Conservation (phyloP, 495 filamentous ascomycete genomes). For the Lindgomyces ingoldianus region DNA sequence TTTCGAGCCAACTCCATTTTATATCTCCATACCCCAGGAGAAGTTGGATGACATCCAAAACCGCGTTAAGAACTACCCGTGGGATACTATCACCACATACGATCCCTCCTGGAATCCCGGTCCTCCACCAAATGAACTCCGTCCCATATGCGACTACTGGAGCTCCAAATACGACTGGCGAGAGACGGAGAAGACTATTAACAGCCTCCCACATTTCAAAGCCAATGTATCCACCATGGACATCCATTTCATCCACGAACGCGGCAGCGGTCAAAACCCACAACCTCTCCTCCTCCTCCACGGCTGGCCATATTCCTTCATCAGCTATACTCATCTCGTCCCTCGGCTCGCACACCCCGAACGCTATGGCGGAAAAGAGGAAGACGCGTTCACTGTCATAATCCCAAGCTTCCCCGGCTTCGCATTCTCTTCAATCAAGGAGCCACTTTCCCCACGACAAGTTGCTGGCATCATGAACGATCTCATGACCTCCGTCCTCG, state of each 20-base stretch:
- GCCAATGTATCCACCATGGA: slow-evolving; percentile 44
- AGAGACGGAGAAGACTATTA: slow-evolving; percentile 47
- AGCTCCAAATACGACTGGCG: slow-evolving; percentile 54
- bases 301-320: slow-evolving; percentile 43
- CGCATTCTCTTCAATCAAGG: slow-evolving; percentile 39
- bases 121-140: slow-evolving; percentile 6
- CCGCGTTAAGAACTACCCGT: slow-evolving; percentile 3
- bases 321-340: background rate
- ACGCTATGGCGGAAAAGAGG: slow-evolving; percentile 7
- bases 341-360: slow-evolving; percentile 7
- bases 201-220: slow-evolving; percentile 49
- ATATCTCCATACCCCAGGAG: slow-evolving; percentile 13
- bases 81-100: background rate
- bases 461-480: slow-evolving; percentile 51
- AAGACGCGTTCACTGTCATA: slow-evolving; percentile 34
- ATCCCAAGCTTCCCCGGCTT: slow-evolving; percentile 32
- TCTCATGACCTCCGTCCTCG: slow-evolving; percentile 48
- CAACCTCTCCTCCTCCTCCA: slow-evolving; percentile 53
- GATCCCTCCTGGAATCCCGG: background rate
- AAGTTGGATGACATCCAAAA: slow-evolving; percentile 8
- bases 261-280: slow-evolving; percentile 41
- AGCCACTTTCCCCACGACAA: slow-evolving; percentile 45
- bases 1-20: background rate
- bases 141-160: slow-evolving; percentile 44
- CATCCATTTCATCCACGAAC: slow-evolving; percentile 54